Conservation (phyloP, 208 protist species). For the Tritrichomonas foetus region DNA sequence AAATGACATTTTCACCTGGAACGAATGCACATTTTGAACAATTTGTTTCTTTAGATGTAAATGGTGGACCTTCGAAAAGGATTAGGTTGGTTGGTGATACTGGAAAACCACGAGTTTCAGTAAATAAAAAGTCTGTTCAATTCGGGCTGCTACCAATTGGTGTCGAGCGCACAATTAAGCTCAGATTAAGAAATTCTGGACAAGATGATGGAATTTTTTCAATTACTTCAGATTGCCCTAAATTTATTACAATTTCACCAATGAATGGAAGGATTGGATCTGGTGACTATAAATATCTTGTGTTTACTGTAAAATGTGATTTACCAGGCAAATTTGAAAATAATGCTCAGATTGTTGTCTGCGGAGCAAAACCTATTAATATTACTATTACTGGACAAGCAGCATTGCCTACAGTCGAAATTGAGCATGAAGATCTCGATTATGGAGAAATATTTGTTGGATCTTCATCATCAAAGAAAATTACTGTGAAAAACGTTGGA, state of each 20-base stretch:
- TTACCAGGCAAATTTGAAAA: not conserved
- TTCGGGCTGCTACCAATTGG: not conserved
- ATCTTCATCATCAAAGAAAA: not conserved
- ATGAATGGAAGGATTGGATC: not conserved
- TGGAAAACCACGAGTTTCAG: not conserved
- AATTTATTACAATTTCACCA: not conserved
- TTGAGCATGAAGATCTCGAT: not conserved
- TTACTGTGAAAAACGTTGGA: not conserved
- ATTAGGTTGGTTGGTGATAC: not conserved
- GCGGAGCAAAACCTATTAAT: not conserved
- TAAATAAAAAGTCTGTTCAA: not conserved
- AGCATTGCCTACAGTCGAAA: not conserved
- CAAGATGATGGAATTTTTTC: not conserved
- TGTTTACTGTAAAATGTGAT: not conserved
- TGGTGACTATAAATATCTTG: not conserved
- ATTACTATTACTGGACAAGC: not conserved
- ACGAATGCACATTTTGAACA: not conserved
- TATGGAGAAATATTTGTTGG: constrained; percentile 9
- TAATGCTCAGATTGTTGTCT: not conserved
- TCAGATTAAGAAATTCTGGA: not conserved
- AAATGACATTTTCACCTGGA: not conserved
- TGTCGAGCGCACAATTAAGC: not conserved
- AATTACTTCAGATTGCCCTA: not conserved
- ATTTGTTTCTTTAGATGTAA: not conserved
- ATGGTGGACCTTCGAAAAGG: not conserved